Evolutionary conservation across 2,329 filamentous ascomycete species (phyloP).

Genomic region (Talaromyces amestolkiae): DNA sequence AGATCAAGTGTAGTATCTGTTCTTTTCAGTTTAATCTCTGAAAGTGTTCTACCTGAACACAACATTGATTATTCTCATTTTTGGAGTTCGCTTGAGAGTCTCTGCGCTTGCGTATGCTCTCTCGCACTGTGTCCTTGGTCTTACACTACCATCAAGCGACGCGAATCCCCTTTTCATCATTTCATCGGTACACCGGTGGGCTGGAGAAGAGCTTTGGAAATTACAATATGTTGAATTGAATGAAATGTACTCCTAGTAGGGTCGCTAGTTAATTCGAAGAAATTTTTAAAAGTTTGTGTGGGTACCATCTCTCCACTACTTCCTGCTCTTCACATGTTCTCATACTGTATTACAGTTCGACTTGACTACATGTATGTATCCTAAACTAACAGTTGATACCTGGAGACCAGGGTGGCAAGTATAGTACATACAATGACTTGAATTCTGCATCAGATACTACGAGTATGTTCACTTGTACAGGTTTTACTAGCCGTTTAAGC

Average conservation of each 20-base stretch:
- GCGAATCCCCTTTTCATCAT: conserved; percentile 66
- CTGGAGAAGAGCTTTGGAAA: conserved; percentile 61
- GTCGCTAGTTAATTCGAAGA: not conserved
- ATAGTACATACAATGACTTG: no score
- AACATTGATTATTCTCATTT: conserved; percentile 82
- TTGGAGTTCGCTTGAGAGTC: conserved; percentile 54
- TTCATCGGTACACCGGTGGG: conserved; percentile 51
- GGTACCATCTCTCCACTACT: no score
- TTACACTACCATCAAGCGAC: conserved; percentile 72
- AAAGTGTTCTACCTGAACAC: conserved; percentile 69
- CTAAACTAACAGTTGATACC: no score
- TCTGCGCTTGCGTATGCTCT: conserved; percentile 71
- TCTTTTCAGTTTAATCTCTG: conserved; percentile 98
- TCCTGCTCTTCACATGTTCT: no score
- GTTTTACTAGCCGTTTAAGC: no score
- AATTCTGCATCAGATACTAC: no score
- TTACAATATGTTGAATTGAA: no score
- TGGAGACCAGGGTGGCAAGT: no score
- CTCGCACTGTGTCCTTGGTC: conserved; percentile 69
- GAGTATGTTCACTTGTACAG: no score
- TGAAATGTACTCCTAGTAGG: no score
- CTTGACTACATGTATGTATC: no score
- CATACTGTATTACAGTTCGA: no score
- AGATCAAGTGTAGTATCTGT: conserved; percentile 96
- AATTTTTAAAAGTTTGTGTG: not conserved